A percentile compares a stretch with the other conserved stretches of the same genome.
Evolutionary conservation across 352 stramenopile species (phyloP).

Genomic region (Globisporangium paddicum): DNA sequence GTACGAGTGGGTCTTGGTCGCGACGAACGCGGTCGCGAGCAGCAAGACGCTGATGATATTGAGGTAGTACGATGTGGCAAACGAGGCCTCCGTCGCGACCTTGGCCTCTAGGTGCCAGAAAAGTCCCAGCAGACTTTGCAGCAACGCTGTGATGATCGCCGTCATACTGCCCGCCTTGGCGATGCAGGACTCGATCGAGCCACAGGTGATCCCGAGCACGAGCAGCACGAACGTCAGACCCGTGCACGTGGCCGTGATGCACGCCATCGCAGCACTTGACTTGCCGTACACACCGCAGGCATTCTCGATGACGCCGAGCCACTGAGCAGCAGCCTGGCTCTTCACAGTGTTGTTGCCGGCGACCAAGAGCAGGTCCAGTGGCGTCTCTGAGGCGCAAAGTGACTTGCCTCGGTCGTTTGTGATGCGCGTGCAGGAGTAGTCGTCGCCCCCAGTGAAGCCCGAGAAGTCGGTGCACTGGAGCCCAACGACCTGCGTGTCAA

Average conservation of each 20-base stretch:
- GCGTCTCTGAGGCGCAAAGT: conserved; percentile 24
- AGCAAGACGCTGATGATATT: conserved; percentile 25
- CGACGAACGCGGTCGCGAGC: conserved; percentile 22
- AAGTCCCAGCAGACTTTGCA: conserved; percentile 29
- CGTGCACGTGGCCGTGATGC: conserved; percentile 21
- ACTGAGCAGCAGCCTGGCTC: conserved; percentile 11
- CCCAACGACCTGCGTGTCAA: conserved; percentile 21
- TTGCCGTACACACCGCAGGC: conserved; percentile 33
- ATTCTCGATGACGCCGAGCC: conserved; percentile 38
- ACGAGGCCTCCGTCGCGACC: conserved; percentile 20
- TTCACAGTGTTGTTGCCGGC: neutral
- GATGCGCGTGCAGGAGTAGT: conserved; percentile 17
- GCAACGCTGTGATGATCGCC: conserved; percentile 13
- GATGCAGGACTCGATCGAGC: conserved; percentile 34
- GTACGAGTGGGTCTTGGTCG: conserved; percentile 29
- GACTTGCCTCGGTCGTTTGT: conserved; percentile 17
- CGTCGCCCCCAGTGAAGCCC: neutral
- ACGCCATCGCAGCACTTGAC: conserved; percentile 21
- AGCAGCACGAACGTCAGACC: conserved; percentile 24
- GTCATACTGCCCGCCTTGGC: conserved; percentile 26
- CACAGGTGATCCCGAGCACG: conserved; percentile 38
- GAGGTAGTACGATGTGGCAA: conserved; percentile 50
- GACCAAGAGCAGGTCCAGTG: conserved; percentile 27
- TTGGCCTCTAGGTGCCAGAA: conserved; percentile 39
- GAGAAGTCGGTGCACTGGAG: conserved; percentile 22